Conservation (phyloP, 2,329 filamentous ascomycete species). For the Fusarium sp. region DNA sequence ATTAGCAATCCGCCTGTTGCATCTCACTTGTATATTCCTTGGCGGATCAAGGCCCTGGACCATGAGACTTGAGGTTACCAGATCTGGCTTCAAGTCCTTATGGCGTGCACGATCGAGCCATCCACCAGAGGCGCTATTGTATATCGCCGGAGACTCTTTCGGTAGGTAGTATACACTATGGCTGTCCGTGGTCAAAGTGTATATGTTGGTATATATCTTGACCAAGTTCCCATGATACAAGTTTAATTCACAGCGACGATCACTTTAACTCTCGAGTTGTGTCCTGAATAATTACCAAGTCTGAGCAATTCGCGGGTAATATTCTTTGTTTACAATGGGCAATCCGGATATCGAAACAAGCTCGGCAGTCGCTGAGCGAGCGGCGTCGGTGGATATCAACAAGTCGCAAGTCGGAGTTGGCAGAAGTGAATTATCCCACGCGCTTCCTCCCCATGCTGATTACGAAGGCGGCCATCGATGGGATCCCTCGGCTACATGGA, state of each 20-base stretch:
- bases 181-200: slow-evolving; percentile 12
- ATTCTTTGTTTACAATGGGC: slow-evolving; percentile 30
- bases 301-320: not conserved
- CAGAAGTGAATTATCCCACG: slow-evolving; percentile 51
- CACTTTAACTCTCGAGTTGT: slow-evolving; percentile 2
- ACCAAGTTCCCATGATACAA: slow-evolving; percentile 17
- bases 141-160: slow-evolving; percentile 35
- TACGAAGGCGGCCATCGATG: slow-evolving; percentile 58
- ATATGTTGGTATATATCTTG: slow-evolving; percentile 38
- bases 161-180: slow-evolving; percentile 12
- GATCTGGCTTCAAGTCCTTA: slow-evolving; percentile 37
- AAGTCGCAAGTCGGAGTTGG: slow-evolving; percentile 49
- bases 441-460: slow-evolving; percentile 44
- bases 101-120: slow-evolving; percentile 44
- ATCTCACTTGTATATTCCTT: not conserved
- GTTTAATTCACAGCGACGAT: slow-evolving; percentile 6
- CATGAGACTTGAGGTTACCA: slow-evolving; percentile 12
- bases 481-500: slow-evolving; percentile 60
- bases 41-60: slow-evolving; percentile 9
- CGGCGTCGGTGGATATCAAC: slow-evolving; percentile 39
- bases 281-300: not conserved
- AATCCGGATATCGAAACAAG: slow-evolving; percentile 46
- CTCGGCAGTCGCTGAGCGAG: slow-evolving; percentile 39
- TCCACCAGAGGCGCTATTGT: slow-evolving; percentile 5
- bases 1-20: not conserved